Evolutionary conservation across 2,329 filamentous ascomycete species (phyloP).

Genomic region (Calonectria hawksworthii): DNA sequence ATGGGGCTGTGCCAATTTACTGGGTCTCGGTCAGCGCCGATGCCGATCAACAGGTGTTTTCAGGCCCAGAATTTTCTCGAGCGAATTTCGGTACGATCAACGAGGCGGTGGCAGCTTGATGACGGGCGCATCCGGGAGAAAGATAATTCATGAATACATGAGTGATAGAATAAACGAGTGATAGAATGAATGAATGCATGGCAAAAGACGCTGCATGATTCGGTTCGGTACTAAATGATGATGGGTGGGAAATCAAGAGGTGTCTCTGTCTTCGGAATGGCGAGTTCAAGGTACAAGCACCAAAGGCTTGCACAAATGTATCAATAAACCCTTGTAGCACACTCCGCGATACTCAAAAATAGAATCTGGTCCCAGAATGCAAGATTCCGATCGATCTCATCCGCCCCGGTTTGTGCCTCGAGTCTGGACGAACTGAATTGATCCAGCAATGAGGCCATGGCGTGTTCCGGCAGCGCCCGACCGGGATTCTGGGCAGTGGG

Average conservation of each 20-base stretch:
- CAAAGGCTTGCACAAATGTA: neutral
- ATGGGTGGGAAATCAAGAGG: neutral
- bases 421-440: neutral
- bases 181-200: neutral
- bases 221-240: neutral
- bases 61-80: neutral
- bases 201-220: neutral
- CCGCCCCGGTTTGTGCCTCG: neutral
- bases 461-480: neutral
- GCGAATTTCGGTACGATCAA: neutral
- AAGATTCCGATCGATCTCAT: neutral
- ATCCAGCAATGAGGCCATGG: neutral
- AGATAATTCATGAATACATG: neutral
- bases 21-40: neutral
- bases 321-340: too few relatives aligned
- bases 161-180: too few relatives aligned
- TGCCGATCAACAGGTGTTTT: conserved; percentile 4
- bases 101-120: neutral
- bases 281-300: neutral
- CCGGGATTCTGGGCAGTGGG: neutral
- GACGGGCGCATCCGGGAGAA: neutral
- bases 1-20: neutral
- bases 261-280: neutral
- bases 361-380: neutral
- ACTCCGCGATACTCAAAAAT: neutral